Percentiles rank a stretch among this genome's conserved stretches.
Conservation (phyloP, 2,329 filamentous ascomycete genomes). For the Polytolypa hystricis region DNA sequence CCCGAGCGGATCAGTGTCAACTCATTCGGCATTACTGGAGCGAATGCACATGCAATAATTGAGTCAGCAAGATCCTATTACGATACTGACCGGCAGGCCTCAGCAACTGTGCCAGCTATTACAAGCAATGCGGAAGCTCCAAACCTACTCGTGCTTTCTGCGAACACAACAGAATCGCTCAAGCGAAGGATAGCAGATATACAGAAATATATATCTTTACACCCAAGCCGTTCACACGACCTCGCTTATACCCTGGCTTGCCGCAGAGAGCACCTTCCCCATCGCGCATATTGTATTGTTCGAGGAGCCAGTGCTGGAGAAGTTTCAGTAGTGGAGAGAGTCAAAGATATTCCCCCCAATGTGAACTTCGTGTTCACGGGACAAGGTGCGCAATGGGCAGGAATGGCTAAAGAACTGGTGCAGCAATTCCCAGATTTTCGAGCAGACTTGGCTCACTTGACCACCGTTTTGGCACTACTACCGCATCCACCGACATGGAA, state of each 20-base stretch:
- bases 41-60: conserved; percentile 21
- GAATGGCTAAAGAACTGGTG: conserved; percentile 10
- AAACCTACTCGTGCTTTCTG: conserved; percentile 2
- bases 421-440: conserved; percentile 15
- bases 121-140: too few species aligned
- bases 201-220: background rate
- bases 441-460: conserved; percentile 11
- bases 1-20: conserved; percentile 17
- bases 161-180: conserved; percentile 2
- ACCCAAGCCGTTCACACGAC: conserved; percentile 1
- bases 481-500: conserved; percentile 12
- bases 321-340: conserved; percentile 10
- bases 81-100: conserved; percentile 7
- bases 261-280: conserved; percentile 2
- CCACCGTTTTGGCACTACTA: conserved; percentile 14
- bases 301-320: background rate
- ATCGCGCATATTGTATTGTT: background rate
- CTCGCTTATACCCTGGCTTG: conserved; percentile 1
- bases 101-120: background rate
- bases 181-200: background rate
- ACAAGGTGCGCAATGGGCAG: conserved; percentile 16
- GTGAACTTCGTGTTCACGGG: conserved; percentile 8
- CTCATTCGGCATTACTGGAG: conserved; percentile 21
- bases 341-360: conserved; percentile 11
- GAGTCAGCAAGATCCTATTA: conserved; percentile 7